Base-by-base conservation (phyloP, 2,329 filamentous ascomycete species). In the Nigrospora sphaerica region DNA sequence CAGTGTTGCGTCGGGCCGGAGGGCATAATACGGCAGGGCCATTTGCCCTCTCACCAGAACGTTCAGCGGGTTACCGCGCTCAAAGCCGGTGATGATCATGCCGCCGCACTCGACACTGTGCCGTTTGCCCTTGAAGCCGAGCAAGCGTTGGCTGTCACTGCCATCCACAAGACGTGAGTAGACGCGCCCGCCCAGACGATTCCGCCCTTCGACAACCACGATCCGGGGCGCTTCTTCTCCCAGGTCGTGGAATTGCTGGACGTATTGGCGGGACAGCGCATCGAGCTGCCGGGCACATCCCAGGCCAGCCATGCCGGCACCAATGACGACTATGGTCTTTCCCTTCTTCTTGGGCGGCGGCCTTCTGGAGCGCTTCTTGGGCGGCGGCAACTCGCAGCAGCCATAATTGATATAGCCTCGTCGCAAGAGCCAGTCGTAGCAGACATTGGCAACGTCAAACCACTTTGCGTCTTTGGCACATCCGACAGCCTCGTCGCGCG, bases 21-120 rank as follows among this genome's bases (percentile, higher is more conserved):
- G 73, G 19, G 85, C 75, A 64, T 96, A 89, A 62, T 95, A 96
- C 14, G 83, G 83, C 17, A 98, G 76, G 23, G 86, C 87, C 42
- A 98, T 76, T 65, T 98, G 95, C 14, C 88, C 91, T 54, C 93
- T 84, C 47, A 98, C 83, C 49, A 98, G 81, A 42, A 91, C 81
- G 62, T 96, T 95, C 56, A 98, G 71, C 6, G 93, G 93, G 57
- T 98, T 98, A 16, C 95, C 95, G 54, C 88, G 81, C 54, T 97
- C 90, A 62, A 97, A 98, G 0, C 93, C 93, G 32, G 95, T 96
- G 50, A 98, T 90, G 49, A 98, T 97, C 75, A 98, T 95, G 46
- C 92, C 93, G 28, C 93, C 93, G 83, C 96, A 95, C 64, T 98
- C 93, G 32, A 89, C 93, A 17, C 91, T 97, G 59, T 85, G 86